Conservation (phyloP, 495 filamentous ascomycete species). For the Cryomyces minteri region DNA sequence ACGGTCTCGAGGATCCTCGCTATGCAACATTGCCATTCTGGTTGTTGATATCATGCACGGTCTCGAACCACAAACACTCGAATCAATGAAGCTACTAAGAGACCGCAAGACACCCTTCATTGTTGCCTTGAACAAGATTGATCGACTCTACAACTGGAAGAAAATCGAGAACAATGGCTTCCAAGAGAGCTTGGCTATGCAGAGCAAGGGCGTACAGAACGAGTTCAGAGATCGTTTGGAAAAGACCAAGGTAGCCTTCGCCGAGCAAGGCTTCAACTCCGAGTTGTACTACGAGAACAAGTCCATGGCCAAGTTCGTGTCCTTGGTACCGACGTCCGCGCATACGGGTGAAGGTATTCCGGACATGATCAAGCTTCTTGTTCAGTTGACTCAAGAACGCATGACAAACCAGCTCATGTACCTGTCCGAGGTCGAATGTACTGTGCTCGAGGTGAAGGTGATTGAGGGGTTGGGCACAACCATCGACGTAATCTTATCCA, state of each 20-base stretch:
- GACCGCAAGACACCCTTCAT: constrained; percentile 97
- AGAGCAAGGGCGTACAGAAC: constrained; percentile 86
- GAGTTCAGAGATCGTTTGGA: constrained; percentile 87
- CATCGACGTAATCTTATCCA: constrained; percentile 92
- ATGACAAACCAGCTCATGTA: constrained; percentile 99
- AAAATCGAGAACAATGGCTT: constrained; percentile 97
- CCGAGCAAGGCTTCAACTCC: constrained; percentile 94
- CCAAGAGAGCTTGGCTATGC: constrained; percentile 71
- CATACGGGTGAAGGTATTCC: constrained; percentile 98
- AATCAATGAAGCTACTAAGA: constrained; percentile 87
- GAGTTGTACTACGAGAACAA: constrained; percentile 97
- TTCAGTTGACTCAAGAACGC: constrained; percentile 82
- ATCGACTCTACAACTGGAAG: constrained; percentile 97
- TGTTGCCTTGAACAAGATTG: constrained; percentile 98
- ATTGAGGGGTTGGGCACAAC: constrained; percentile 98
- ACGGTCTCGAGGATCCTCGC: constrained; percentile 83
- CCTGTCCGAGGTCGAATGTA: constrained; percentile 90
- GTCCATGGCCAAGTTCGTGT: constrained; percentile 83
- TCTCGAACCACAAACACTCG: constrained; percentile 91
- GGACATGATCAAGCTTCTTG: constrained; percentile 93
- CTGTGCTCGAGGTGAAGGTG: constrained; percentile 95
- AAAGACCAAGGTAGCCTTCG: constrained; percentile 81
- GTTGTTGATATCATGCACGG: constrained; percentile 99
- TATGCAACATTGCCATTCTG: constrained; percentile 98
- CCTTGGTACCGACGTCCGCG: constrained; percentile 88